Conservation (phyloP, 2,329 filamentous ascomycete species). For the Penicillium sp. region DNA sequence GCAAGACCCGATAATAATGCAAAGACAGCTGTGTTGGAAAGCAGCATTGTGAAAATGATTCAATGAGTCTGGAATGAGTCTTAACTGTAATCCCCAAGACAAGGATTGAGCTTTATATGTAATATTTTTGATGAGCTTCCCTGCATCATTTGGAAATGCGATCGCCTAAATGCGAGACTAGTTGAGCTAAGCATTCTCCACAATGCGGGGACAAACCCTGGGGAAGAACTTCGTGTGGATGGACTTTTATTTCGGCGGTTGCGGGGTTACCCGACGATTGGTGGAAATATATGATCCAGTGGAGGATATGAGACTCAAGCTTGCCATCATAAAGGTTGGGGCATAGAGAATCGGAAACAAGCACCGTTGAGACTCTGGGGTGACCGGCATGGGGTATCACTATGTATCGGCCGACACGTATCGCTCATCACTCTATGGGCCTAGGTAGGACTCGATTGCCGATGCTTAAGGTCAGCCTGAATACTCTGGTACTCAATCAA, state of each 20-base stretch:
- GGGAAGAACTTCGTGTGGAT: slow-evolving; percentile 12
- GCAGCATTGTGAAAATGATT: background rate
- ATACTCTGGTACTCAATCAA: background rate
- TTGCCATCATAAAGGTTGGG: background rate
- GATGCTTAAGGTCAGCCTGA: background rate
- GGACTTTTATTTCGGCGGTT: slow-evolving; percentile 21
- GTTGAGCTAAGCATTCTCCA: slow-evolving; percentile 14
- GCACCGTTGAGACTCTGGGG: background rate
- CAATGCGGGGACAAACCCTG: slow-evolving; percentile 15
- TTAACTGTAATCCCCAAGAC: background rate
- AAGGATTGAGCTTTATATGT: background rate
- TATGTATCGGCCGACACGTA: background rate
- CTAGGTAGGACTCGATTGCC: no score
- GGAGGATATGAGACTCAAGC: background rate
- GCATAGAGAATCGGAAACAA: background rate
- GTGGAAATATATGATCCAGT: slow-evolving; percentile 15
- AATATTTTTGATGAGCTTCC: background rate
- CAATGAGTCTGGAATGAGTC: background rate
- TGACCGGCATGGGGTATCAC: background rate
- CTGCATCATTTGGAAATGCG: slow-evolving; percentile 8
- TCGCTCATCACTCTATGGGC: background rate
- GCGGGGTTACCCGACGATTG: slow-evolving; percentile 11
- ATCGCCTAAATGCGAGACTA: slow-evolving; percentile 14
- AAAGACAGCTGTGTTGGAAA: background rate
- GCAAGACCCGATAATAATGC: background rate